Base-by-base conservation (phyloP, 495 filamentous ascomycete species). In the Penicillium bialowiezense region DNA sequence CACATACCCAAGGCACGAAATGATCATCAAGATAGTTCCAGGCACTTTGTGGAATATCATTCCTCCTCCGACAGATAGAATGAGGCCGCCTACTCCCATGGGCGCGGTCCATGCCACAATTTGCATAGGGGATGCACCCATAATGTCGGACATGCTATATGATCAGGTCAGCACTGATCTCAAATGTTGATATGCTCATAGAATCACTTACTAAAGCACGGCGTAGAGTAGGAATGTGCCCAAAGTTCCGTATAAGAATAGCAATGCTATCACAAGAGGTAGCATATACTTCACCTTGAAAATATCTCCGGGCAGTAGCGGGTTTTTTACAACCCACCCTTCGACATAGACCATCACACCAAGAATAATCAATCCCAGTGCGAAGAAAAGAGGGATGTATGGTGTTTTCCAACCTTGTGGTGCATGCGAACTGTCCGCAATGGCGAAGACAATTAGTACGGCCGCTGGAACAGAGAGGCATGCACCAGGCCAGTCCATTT, bases 101-200 rank as follows among this genome's bases (percentile, higher is more conserved):
- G 90, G 90, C 1, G 75, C 72, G 48, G 85, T 89, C 87, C 88
- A 96, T 5, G 86, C 87, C 1, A 87, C 87, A 1, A 88, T 80
- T 50, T 84, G 81, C 3, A 96, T 68, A 0, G 90, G 84, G 2
- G 73, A 68, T 1, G 74, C 80, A 14, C 77, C 70, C 74, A 95
- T 84, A 20, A 87, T 77, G 68, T 75, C 52, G 60, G 67, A 90
- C 68, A 71, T 87, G 62, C 85, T 88, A 33, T 12, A 45, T 15
- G 36, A 5, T 14, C 17, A 18, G 8, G 59, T 55, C 63, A 48
- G 58, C 13, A 9, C 24, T 6, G 13, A 7, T 3, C 0, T n/a
- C n/a, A n/a, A n/a, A n/a, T n/a, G n/a, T n/a, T n/a, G n/a, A n/a
- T n/a, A n/a, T n/a, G n/a, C n/a, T n/a, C n/a, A n/a, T 17, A 3